phyloP scores from a whole-genome alignment of 305 asterid species.

The Fraxinus velutina region DNA sequence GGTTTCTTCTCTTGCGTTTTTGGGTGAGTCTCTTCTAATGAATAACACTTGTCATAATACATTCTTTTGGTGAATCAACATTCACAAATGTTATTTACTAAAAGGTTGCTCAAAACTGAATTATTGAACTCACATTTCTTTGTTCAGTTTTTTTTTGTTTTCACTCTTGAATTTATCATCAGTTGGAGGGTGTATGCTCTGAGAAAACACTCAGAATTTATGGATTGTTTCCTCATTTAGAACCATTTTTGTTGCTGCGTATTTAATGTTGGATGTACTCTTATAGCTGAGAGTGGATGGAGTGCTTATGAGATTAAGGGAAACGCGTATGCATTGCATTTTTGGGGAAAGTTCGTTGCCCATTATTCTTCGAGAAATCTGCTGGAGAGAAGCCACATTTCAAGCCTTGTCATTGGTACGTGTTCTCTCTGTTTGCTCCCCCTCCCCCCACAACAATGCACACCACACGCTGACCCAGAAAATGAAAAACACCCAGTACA shows the following conservation, averaged over 20 bases:
- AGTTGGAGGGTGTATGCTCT: conserved; percentile 16
- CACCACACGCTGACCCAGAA: not conserved
- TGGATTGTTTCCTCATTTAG: conserved; percentile 8
- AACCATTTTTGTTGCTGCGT: conserved; percentile 19
- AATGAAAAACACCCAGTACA: not conserved
- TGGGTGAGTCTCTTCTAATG: conserved; percentile 63
- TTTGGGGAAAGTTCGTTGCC: conserved; percentile 53
- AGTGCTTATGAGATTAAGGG: conserved; percentile 92
- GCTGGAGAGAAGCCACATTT: conserved; percentile 92
- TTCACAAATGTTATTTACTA: conserved; percentile 8
- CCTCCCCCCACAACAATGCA: not conserved
- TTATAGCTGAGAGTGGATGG: conserved; percentile 97
- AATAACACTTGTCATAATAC: conserved; percentile 9
- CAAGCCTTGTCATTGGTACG: conserved; percentile 66
- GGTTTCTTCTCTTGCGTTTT: conserved; percentile 93
- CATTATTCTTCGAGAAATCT: conserved; percentile 72
- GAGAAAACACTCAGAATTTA: conserved; percentile 1
- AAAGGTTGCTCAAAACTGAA: not conserved
- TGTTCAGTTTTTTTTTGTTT: conserved; percentile 11
- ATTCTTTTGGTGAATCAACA: conserved; percentile 17
- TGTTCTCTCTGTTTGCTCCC: not conserved
- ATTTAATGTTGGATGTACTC: conserved; percentile 28
- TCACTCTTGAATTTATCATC: conserved; percentile 8
- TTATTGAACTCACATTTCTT: not conserved
- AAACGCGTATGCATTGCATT: conserved; percentile 82